These are phyloP conservation scores for Ophiostoma fasciatum DNA, from an alignment of 2,329 filamentous ascomycete species.

Conservation along the genomic window DNA sequence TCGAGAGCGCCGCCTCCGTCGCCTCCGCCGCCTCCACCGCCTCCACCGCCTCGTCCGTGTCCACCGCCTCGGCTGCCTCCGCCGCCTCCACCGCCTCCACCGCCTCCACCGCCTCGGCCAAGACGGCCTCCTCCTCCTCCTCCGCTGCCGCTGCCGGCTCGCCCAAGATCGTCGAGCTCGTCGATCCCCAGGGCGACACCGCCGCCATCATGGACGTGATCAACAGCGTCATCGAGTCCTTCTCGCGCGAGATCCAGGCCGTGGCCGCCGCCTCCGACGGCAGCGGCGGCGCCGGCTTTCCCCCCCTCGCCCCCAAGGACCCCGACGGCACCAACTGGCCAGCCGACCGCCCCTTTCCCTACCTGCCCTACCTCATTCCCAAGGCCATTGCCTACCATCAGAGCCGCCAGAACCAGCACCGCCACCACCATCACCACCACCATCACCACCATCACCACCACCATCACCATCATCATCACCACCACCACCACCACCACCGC, in stretches of 20 bases:
- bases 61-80: background rate
- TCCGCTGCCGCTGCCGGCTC: conserved; percentile 7
- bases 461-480: too few species aligned
- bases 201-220: conserved; percentile 11
- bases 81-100: background rate
- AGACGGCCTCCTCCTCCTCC: background rate
- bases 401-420: conserved; percentile 2
- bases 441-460: conserved; percentile 2
- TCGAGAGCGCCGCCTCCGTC: conserved; percentile 4
- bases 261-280: background rate
- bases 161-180: conserved; percentile 15
- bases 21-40: background rate
- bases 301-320: conserved; percentile 1
- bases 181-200: conserved; percentile 16
- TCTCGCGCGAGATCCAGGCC: conserved; percentile 12
- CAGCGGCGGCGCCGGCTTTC: background rate
- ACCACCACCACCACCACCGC: too few species aligned
- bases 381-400: conserved; percentile 12
- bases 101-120: background rate
- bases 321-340: background rate
- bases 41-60: too few species aligned
- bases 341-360: conserved; percentile 2
- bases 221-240: conserved; percentile 14
- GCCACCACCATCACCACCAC: conserved; percentile 1
- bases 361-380: conserved; percentile 11